These are phyloP conservation scores for Cryptococcus sp. DNA, from an alignment of 1,284 basidiomycete species.

Conservation along the genomic window DNA sequence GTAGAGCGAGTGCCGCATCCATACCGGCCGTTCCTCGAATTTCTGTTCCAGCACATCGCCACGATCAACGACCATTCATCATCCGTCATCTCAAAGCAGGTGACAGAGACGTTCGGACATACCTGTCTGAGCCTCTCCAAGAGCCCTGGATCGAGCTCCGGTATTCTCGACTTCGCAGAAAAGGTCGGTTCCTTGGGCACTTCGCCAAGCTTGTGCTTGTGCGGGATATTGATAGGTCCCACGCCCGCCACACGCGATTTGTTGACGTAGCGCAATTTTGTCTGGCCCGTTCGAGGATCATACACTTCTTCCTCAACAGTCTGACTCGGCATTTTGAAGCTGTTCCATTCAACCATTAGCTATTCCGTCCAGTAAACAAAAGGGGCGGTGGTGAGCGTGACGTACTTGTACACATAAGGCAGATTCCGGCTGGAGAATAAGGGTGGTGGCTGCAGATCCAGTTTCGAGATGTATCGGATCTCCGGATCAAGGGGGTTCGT, in stretches of 20 bases:
- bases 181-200: conserved; percentile 66
- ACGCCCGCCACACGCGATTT: conserved; percentile 27
- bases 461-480: conserved; percentile 25
- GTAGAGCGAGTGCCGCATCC: conserved; percentile 80
- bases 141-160: conserved; percentile 62
- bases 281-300: conserved; percentile 36
- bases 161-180: conserved; percentile 52
- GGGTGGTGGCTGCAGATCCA: conserved; percentile 46
- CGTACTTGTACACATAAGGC: conserved; percentile 63
- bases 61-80: not conserved
- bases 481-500: conserved; percentile 22
- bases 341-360: conserved; percentile 5
- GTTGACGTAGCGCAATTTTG: conserved; percentile 37
- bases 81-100: conserved; percentile 49
- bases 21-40: conserved; percentile 71
- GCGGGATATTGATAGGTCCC: conserved; percentile 28
- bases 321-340: conserved; percentile 28
- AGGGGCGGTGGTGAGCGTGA: not conserved
- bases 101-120: conserved; percentile 13
- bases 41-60: conserved; percentile 32
- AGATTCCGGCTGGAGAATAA: conserved; percentile 34
- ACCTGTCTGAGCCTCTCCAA: conserved; percentile 65
- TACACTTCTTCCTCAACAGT: conserved; percentile 32
- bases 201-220: conserved; percentile 23
- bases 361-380: not conserved